Base-by-base conservation (phyloP, 163 green algal genomes). In the Trebouxiophyceae sp. region DNA sequence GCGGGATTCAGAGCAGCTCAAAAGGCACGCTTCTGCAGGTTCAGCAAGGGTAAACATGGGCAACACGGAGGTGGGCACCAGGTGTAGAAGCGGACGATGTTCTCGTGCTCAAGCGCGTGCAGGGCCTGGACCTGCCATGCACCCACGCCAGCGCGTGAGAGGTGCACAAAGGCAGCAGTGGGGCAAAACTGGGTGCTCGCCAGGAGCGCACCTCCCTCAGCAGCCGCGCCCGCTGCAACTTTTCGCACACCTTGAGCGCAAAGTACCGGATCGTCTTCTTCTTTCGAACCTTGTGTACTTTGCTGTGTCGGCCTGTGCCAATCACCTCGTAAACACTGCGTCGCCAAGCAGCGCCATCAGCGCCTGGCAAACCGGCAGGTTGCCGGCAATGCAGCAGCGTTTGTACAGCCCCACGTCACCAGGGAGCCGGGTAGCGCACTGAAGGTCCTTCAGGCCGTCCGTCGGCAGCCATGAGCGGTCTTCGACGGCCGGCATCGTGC, bases 191-290 rank as follows among this genome's bases (percentile, higher is more conserved):
- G 30, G 1, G 16, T 26, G 26, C n/a, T 27, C 30, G 23, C 28
- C 12, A 47, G 4, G 0, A 32, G 22, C 75, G 1, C 33, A 97
- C 91, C 82, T 97, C 90, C 60, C 95, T 86, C 76, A 96, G 67
- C 45, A 98, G 86, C 7, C 87, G 66, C 8, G 72, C 46, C 73
- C 90, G 95, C 65, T 94, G 82, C 20, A 68, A 81, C 73, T 96
- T 96, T 32, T 93, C 84, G 45, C 95, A 87, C 32, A 77, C 89
- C 72, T 97, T 97, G 70, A 98, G 87, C 7, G 90, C 93, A 81
- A 89, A 95, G 76, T 97, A 97, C 31, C 89, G 74, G 20, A 98
- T 93, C 16, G 85, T 93, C 58, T 96, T 91, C 80, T 95, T 96
- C 66, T 89, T 88, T 27, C 92, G 70, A 1, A 85, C 89, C 67